phyloP scores from a whole-genome alignment of 345 rosid species.

The Eucalyptus sp. region DNA sequence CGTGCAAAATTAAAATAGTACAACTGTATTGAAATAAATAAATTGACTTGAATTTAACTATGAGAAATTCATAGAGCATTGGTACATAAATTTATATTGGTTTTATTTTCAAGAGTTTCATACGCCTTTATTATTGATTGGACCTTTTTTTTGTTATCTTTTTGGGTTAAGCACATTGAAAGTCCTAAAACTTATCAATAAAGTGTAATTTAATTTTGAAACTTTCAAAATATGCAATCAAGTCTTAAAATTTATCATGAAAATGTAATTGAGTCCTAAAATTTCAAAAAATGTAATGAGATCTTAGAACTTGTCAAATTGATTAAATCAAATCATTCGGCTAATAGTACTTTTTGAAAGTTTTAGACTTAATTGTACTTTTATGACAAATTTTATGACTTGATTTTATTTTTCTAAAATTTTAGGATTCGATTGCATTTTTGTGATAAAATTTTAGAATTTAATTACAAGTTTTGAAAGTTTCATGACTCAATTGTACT shows the following conservation, averaged over 20 bases:
- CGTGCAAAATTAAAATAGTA: neutral
- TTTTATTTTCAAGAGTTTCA: neutral
- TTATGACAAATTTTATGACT: too few relatives aligned
- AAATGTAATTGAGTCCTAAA: too few relatives aligned
- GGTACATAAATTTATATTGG: accelerated
- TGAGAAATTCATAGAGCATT: neutral
- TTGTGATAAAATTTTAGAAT: accelerated
- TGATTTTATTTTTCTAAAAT: accelerated
- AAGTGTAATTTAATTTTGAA: too few relatives aligned
- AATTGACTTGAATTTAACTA: neutral
- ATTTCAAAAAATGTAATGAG: too few relatives aligned
- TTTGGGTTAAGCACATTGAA: too few relatives aligned
- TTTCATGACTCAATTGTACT: accelerated
- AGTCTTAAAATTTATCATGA: too few relatives aligned
- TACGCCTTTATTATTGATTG: accelerated
- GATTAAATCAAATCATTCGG: accelerated
- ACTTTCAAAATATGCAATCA: too few relatives aligned
- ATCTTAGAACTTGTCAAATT: too few relatives aligned
- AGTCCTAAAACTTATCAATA: too few relatives aligned
- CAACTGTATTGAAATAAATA: neutral
- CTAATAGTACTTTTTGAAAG: too few relatives aligned
- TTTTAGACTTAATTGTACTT: accelerated
- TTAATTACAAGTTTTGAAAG: too few relatives aligned
- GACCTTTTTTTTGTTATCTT: too few relatives aligned
- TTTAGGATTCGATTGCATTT: accelerated